Base-by-base conservation (phyloP, 805 yeast species). In the Priceomyces fermenticarens region DNA sequence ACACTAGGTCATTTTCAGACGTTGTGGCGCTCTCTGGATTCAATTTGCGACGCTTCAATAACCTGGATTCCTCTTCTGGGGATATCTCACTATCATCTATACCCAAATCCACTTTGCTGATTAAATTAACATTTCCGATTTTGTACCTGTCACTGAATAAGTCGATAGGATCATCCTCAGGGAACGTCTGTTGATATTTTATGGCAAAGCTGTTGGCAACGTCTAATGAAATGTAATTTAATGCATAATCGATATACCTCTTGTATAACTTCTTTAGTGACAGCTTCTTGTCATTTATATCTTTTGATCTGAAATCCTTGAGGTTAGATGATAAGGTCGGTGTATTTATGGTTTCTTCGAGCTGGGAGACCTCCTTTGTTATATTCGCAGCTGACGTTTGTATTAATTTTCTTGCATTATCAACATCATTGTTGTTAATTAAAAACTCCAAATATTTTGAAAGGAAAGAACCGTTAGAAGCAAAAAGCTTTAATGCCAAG, bases 361-460 rank as follows among this genome's bases (percentile, higher is more conserved):
- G 65, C 41, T 42, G 44, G 3, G 58, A 45, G 10, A 63, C 59
- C 31, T 61, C 70, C 32, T 62, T 65, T 44, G 80, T 63, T 33
- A 68, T 49, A 43, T 75, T 80, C 8, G 83, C 78, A 8, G 85
- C 70, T 0, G 89, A 80, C 3, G 85, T 75, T 60, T 93, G 98
- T 57, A 91, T 84, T 29, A 88, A 71, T 7, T 88, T 86, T 51
- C 91, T 83, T 12, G 89, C 85, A 53, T 85, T 79, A 73, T 54
- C 85, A 65, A 64, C 90, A 52, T 83, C 85, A 55, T 83, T 84
- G 20, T 77, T 70, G 44, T 74, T 65, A 14, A 88, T 75, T 47
- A 93, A 66, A 54, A 85, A 90, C 45, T 83, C 77, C 50, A 91
- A 66, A 58, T 91, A 91, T 36, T 77, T 75, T 45, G 73, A 69